A percentile compares a stretch with the other conserved stretches of the same genome.
These are phyloP conservation scores for Hansenula anomala DNA, from an alignment of 1,139 yeast genomes.

Conservation along the genomic window DNA sequence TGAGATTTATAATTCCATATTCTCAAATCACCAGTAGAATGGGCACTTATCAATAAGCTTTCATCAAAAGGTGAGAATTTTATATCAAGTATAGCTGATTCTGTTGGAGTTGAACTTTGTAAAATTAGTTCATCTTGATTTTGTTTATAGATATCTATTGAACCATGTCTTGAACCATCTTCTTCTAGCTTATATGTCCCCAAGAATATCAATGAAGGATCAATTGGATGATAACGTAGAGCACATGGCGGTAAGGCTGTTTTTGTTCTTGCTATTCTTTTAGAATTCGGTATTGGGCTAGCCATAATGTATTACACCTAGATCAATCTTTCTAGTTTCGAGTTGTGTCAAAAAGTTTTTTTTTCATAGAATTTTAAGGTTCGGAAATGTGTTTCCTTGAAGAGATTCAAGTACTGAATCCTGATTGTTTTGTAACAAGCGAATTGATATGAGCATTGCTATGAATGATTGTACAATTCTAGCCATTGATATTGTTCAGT, in stretches of 20 bases:
- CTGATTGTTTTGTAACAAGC: too few relatives aligned
- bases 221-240: constrained; percentile 51
- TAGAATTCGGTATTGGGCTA: background rate
- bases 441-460: too few relatives aligned
- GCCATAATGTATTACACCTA: too few relatives aligned
- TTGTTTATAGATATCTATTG: constrained; percentile 56
- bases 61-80: constrained; percentile 56
- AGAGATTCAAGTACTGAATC: too few relatives aligned
- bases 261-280: constrained; percentile 26
- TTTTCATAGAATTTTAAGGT: background rate
- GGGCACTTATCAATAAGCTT: constrained; percentile 53
- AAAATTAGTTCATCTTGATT: constrained; percentile 20
- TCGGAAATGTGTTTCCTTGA: too few relatives aligned
- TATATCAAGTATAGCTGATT: constrained; percentile 73
- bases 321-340: too few relatives aligned
- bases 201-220: constrained; percentile 44
- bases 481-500: too few relatives aligned
- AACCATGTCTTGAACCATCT: constrained; percentile 59
- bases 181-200: constrained; percentile 79
- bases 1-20: constrained; percentile 46
- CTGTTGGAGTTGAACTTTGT: constrained; percentile 28
- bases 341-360: background rate
- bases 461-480: too few relatives aligned
- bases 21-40: constrained; percentile 71
- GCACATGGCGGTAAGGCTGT: constrained; percentile 82